Evolutionary conservation across 148 eudicot genomes (phyloP).

Genomic region (Chenopodium suecicum): DNA sequence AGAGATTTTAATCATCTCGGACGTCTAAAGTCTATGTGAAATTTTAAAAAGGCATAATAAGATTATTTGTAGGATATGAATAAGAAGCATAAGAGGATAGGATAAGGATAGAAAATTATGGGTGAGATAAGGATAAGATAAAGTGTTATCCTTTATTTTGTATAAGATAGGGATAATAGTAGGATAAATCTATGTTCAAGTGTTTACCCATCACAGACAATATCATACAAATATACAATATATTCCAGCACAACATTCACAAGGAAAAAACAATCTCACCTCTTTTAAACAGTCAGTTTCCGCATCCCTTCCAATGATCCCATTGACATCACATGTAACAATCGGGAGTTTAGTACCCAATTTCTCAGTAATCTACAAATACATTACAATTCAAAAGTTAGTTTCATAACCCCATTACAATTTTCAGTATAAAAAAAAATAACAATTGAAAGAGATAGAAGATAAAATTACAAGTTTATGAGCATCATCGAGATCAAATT

Average conservation of each 20-base stretch:
- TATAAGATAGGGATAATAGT: no score
- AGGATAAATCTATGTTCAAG: neutral
- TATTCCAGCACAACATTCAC: neutral
- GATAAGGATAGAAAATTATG: no score
- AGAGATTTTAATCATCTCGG: no score
- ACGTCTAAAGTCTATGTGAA: no score
- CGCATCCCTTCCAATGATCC: slow-evolving; percentile 74
- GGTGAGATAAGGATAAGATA: no score
- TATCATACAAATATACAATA: neutral
- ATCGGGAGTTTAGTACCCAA: slow-evolving; percentile 64
- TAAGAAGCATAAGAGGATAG: no score
- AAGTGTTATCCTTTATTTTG: no score
- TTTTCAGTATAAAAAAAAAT: neutral
- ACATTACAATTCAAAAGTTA: neutral
- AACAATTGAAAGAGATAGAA: neutral
- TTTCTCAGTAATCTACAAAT: slow-evolving; percentile 45
- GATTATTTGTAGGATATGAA: no score
- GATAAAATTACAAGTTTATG: slow-evolving; percentile 50
- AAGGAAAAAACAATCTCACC: slow-evolving; percentile 36
- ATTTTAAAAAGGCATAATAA: no score
- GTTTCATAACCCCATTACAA: neutral
- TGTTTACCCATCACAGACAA: neutral
- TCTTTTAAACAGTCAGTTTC: slow-evolving; percentile 52
- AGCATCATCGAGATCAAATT: slow-evolving; percentile 37
- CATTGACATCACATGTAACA: slow-evolving; percentile 49